Percentiles rank a stretch among this genome's conserved stretches.
phyloP scores from a whole-genome alignment of 75 land plant species.

The Selaginella tamariscina region DNA sequence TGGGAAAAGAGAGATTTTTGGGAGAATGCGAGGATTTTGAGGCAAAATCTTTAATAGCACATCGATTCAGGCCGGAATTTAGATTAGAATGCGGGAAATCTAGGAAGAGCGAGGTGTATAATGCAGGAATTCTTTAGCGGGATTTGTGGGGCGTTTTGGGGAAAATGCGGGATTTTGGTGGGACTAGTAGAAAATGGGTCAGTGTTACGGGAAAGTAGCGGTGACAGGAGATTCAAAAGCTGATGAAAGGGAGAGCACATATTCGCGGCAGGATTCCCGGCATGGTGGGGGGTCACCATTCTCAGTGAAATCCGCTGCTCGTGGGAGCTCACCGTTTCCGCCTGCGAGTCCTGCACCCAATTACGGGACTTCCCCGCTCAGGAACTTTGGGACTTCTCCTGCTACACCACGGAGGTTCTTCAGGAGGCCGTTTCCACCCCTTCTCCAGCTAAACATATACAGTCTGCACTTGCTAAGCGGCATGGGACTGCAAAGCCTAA shows the following conservation, averaged over 20 bases:
- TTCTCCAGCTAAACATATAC: conserved; percentile 75
- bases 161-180: not conserved
- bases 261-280: not conserved
- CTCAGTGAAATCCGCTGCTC: not conserved
- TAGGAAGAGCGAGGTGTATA: no score
- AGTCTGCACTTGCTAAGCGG: conserved; percentile 45
- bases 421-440: conserved; percentile 64
- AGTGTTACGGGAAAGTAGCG: not conserved
- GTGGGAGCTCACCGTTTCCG: not conserved
- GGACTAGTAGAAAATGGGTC: not conserved
- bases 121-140: no score
- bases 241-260: not conserved
- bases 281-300: not conserved
- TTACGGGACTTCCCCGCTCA: conserved; percentile 17
- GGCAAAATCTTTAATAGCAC: not conserved
- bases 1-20: not conserved
- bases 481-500: conserved; percentile 70
- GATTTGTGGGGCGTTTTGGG: not conserved
- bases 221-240: not conserved
- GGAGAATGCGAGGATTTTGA: not conserved
- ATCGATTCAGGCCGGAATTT: not conserved
- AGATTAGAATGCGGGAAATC: no score
- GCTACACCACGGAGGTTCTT: conserved; percentile 54
- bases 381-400: conserved; percentile 5
- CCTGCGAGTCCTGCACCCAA: conserved; percentile 35